phyloP scores from a whole-genome alignment of 441 rosid species.

The Pelargonium citronellum region DNA sequence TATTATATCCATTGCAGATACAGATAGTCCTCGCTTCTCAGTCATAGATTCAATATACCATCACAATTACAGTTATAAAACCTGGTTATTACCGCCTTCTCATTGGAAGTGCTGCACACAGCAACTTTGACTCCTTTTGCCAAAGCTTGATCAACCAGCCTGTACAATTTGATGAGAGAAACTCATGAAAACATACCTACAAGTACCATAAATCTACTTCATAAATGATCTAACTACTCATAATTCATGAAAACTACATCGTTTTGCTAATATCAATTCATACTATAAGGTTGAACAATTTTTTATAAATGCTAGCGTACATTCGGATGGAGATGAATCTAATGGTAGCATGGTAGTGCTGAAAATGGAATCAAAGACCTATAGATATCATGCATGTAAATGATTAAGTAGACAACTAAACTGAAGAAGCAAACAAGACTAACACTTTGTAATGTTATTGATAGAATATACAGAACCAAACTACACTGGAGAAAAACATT shows the following conservation, averaged over 20 bases:
- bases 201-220: neutral
- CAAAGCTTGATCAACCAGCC: conserved; percentile 87
- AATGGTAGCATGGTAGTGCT: no score
- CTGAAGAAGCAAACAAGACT: neutral
- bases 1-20: neutral
- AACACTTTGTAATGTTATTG: neutral
- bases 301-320: no score
- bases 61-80: conserved; percentile 39
- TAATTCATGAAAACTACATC: no score
- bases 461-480: neutral
- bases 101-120: conserved; percentile 93
- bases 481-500: neutral
- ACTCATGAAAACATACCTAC: conserved; percentile 10
- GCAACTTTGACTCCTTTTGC: conserved; percentile 78
- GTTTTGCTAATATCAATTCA: no score
- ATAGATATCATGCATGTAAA: no score
- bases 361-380: no score
- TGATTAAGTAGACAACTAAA: conserved; percentile 9
- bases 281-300: no score
- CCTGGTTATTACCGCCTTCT: conserved; percentile 90
- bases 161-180: conserved; percentile 27
- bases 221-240: no score
- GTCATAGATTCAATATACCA: conserved; percentile 12
- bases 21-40: conserved; percentile 1
- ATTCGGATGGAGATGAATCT: no score